Conservation (phyloP, 805 yeast genomes). For the Candida boleticola region DNA sequence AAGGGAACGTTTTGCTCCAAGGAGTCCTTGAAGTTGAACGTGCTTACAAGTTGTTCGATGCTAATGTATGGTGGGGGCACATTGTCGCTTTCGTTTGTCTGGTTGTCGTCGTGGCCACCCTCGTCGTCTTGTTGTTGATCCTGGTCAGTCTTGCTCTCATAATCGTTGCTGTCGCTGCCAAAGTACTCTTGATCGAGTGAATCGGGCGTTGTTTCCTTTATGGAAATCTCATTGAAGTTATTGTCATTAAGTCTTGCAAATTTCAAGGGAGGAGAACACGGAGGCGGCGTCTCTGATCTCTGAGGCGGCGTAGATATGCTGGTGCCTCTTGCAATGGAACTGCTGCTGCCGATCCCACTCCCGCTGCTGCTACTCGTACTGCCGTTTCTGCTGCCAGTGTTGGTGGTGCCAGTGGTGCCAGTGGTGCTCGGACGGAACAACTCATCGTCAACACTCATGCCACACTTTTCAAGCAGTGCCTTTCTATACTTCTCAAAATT, state of each 20-base stretch:
- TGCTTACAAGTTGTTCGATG: conserved; percentile 18
- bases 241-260: conserved; percentile 11
- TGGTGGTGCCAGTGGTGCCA: background rate
- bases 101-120: conserved; percentile 8
- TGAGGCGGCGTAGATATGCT: conserved; percentile 6
- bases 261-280: conserved; percentile 23
- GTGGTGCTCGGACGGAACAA: background rate
- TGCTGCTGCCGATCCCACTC: background rate
- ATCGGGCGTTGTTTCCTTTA: conserved; percentile 3
- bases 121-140: background rate
- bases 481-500: conserved; percentile 22
- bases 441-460: background rate
- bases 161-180: background rate
- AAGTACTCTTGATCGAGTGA: background rate
- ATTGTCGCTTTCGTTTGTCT: conserved; percentile 1
- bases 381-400: background rate
- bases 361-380: background rate
- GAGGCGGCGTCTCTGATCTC: conserved; percentile 17
- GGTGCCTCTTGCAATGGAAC: background rate
- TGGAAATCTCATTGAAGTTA: background rate
- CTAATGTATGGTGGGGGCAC: conserved; percentile 19
- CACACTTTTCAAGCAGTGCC: conserved; percentile 20
- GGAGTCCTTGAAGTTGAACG: background rate
- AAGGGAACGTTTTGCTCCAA: background rate
- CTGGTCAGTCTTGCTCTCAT: background rate